Evolutionary conservation across 2,329 filamentous ascomycete species (phyloP), one percentile per base, ranked within the genome.

Genomic region (Talaromyces sp.): DNA sequence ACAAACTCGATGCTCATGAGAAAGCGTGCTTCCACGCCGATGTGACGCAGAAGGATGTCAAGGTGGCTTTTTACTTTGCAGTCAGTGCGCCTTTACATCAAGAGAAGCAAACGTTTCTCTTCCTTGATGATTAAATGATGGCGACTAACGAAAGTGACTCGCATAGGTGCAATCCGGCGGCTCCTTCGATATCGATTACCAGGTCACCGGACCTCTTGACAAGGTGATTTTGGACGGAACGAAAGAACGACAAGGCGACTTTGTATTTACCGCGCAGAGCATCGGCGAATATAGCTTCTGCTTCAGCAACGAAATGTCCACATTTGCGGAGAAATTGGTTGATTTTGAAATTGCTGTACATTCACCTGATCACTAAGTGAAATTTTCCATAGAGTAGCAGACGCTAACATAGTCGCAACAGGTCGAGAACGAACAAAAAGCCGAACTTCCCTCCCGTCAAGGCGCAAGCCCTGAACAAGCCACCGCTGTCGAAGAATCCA

Each of bases 291-390:
- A 98, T 81, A 86, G 88, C 60, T 98, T 99, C 82, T 99, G 95
- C 84, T 99, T 99, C 83, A 90, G 93, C 80, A 99, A 99, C 74
- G 90, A 95, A 75, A 96, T 99, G 90, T 96, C 91, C 73, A 98
- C 93, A 0, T 97, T 96, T 75, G 89, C 93, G 59, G 95, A 99
- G 80, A 99, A 99, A 81, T 88, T 92, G 75, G 93, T 99, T 67
- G 95, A 99, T 77, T 97, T 99, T 73, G 95, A 99, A 80, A 96
- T 99, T 74, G 86, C 93, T 66, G 93, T 95, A 81, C 66, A 89
- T 25, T 12, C 21, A 5, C 7, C 28, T 14, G 25, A 16, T 11
- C 5, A 8, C 25, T 16, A n/a, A 16, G n/a, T n/a, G n/a, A n/a
- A n/a, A n/a, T n/a, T n/a, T n/a, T n/a, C n/a, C n/a, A n/a, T n/a